phyloP scores from a whole-genome alignment of 192 early-diverging fungal genomes.

The Podila horticola region DNA sequence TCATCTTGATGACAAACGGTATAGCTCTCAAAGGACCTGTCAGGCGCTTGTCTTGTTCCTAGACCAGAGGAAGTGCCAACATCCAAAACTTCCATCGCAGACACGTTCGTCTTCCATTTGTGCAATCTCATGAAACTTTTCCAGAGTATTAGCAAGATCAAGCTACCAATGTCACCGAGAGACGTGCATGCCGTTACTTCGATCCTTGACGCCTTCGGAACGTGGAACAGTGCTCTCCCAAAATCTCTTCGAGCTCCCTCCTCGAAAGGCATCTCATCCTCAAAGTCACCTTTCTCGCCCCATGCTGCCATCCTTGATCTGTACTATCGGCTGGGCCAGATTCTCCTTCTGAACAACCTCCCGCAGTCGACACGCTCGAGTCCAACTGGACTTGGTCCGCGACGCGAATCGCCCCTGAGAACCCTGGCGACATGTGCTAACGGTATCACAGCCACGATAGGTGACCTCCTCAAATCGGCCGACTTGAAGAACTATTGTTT shows the following conservation, averaged over 20 bases:
- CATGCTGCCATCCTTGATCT: conserved; percentile 21
- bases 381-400: conserved; percentile 38
- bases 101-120: conserved; percentile 5
- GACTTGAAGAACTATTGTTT: conserved; percentile 25
- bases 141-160: conserved; percentile 25
- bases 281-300: conserved; percentile 2
- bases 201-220: conserved; percentile 10
- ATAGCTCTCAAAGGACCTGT: conserved; percentile 27
- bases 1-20: background rate
- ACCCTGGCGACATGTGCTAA: conserved; percentile 40
- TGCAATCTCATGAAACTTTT: conserved; percentile 32
- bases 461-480: conserved; percentile 16
- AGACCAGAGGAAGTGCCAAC: conserved; percentile 19
- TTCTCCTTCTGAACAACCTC: conserved; percentile 28
- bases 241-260: conserved; percentile 8
- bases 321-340: conserved; percentile 35
- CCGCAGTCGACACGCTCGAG: conserved; percentile 27
- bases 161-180: conserved; percentile 20
- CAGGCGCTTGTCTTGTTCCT: conserved; percentile 3
- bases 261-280: background rate
- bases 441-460: conserved; percentile 34
- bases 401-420: conserved; percentile 34
- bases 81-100: background rate
- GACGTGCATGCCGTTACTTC: conserved; percentile 25
- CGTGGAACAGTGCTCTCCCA: conserved; percentile 26